phyloP scores from a whole-genome alignment of 2,329 filamentous ascomycete species.

The Westerdykella aurantiaca region DNA sequence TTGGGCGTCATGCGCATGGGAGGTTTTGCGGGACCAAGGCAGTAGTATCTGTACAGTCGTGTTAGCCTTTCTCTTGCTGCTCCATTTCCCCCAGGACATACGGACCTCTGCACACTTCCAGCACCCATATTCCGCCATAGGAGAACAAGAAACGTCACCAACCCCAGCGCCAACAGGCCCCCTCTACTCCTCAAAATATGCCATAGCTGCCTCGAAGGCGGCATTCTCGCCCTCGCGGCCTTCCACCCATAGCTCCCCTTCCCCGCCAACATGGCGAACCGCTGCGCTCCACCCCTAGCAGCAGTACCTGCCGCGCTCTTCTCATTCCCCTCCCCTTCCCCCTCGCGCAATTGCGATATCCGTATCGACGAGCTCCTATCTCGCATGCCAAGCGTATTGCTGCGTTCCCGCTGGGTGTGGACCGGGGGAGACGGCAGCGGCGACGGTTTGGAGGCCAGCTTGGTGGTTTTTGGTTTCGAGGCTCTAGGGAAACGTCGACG shows the following conservation, averaged over 20 bases:
- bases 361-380: constrained; percentile 27
- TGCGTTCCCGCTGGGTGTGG: constrained; percentile 27
- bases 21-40: constrained; percentile 91
- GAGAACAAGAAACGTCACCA: constrained; percentile 67
- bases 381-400: constrained; percentile 22
- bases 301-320: constrained; percentile 4
- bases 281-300: neutral
- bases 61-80: constrained; percentile 14
- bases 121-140: constrained; percentile 82
- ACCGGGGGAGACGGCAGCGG: constrained; percentile 15
- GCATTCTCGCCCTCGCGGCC: constrained; percentile 72
- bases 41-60: constrained; percentile 73
- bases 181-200: constrained; percentile 67
- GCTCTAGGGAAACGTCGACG: neutral
- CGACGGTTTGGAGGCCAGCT: constrained; percentile 25
- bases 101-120: constrained; percentile 86
- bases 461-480: constrained; percentile 10
- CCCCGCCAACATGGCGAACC: constrained; percentile 69
- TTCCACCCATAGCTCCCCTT: constrained; percentile 84
- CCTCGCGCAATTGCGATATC: constrained; percentile 24
- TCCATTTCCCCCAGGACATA: neutral
- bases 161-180: constrained; percentile 66
- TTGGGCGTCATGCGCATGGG: constrained; percentile 93
- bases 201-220: constrained; percentile 62
- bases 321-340: constrained; percentile 16